Evolutionary conservation across 495 filamentous ascomycete species (phyloP).

Genomic region (Aspergillus avenaceus): DNA sequence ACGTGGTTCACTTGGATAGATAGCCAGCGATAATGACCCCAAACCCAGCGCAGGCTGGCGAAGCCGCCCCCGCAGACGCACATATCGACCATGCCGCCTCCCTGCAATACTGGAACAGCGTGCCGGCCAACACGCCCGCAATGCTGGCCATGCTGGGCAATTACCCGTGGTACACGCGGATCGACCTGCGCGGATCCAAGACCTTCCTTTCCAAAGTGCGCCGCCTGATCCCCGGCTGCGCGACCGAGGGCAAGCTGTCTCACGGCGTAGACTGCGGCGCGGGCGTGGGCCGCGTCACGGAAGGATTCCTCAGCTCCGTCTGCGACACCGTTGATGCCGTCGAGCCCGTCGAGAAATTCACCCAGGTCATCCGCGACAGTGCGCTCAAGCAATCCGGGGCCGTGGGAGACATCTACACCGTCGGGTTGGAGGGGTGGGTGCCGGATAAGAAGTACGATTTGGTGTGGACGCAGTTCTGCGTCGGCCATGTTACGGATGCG

Average conservation of each 20-base stretch:
- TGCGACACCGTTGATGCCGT: constrained; percentile 54
- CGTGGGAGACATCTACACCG: constrained; percentile 63
- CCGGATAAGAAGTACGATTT: constrained; percentile 54
- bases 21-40: neutral
- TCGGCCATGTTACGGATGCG: constrained; percentile 82
- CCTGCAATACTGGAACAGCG: constrained; percentile 67
- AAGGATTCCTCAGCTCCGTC: constrained; percentile 50
- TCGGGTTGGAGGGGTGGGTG: constrained; percentile 72
- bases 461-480: constrained; percentile 84
- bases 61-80: constrained; percentile 18
- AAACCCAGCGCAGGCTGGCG: too few species aligned
- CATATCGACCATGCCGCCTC: constrained; percentile 36
- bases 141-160: constrained; percentile 91
- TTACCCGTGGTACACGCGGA: constrained; percentile 65
- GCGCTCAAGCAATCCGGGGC: constrained; percentile 25
- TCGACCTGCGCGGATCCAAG: constrained; percentile 73
- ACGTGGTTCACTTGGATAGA: too few species aligned
- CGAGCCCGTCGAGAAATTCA: constrained; percentile 55
- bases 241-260: constrained; percentile 23
- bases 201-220: constrained; percentile 76
- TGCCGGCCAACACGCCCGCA: constrained; percentile 65
- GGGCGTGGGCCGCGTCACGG: constrained; percentile 59
- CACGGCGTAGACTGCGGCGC: constrained; percentile 58
- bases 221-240: constrained; percentile 25
- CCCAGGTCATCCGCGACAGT: constrained; percentile 27